Conservation (phyloP, 768 basidiomycete genomes). For the Hydnomerulius pinastri region DNA sequence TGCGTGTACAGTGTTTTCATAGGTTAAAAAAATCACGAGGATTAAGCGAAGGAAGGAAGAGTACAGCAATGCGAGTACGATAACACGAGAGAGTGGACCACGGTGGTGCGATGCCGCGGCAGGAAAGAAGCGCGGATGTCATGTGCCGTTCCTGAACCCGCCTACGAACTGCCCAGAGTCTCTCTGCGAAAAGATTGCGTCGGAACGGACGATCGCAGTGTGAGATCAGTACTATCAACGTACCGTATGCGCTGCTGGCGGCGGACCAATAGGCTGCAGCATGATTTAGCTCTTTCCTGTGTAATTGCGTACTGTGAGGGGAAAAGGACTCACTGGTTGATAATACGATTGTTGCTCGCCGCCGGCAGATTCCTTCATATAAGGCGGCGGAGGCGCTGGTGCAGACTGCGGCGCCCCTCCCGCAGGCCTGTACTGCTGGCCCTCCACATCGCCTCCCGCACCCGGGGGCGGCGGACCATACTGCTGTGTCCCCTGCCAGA, state of each 20-base stretch:
- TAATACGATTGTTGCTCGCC: not conserved
- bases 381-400: slow-evolving; percentile 6
- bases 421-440: not conserved
- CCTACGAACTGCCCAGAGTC: not conserved
- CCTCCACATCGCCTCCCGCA: not conserved
- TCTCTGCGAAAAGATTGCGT: not conserved
- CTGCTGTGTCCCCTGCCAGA: slow-evolving; percentile 11
- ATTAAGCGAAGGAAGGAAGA: not conserved
- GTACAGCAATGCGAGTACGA: too few species aligned
- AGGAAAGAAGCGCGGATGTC: not conserved
- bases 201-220: not conserved
- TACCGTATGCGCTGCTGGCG: slow-evolving; percentile 3
- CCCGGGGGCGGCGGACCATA: not conserved
- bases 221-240: not conserved
- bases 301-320: too few species aligned
- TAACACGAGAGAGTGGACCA: not conserved
- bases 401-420: not conserved
- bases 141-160: not conserved
- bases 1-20: too few species aligned
- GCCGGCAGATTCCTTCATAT: not conserved
- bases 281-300: too few species aligned
- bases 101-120: not conserved
- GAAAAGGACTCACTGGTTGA: slow-evolving; percentile 27
- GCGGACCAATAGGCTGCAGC: slow-evolving; percentile 6
- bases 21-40: too few species aligned